A percentile compares a stretch with the other conserved stretches of the same genome.
phyloP scores from a whole-genome alignment of 2,329 filamentous ascomycete genomes.

The Coniochaeta sp. region DNA sequence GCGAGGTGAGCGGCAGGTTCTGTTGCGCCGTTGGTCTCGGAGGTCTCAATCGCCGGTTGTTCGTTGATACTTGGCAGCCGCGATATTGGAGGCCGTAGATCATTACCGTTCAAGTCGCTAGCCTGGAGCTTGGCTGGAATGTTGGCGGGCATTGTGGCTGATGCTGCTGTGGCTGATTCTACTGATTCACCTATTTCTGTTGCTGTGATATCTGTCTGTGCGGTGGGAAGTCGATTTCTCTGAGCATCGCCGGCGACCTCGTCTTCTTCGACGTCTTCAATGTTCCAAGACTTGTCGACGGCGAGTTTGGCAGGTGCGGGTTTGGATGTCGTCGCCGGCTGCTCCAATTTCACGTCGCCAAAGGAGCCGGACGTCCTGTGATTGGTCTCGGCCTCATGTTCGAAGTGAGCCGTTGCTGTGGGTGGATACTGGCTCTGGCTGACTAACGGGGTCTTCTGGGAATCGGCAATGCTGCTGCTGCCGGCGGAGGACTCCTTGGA shows the following conservation, averaged over 20 bases:
- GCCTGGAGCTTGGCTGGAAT: constrained; percentile 9
- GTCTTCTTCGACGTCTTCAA: neutral
- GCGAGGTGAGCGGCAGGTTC: neutral
- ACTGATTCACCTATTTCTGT: neutral
- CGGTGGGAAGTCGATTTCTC: neutral
- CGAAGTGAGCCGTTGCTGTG: neutral
- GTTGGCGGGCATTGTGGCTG: constrained; percentile 3
- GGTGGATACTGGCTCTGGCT: constrained; percentile 4
- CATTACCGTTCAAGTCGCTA: constrained; percentile 20
- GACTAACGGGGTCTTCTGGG: constrained; percentile 6
- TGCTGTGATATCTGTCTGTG: neutral
- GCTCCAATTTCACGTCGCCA: neutral
- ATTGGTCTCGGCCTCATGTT: neutral
- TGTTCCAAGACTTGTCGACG: neutral
- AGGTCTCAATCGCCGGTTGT: constrained; percentile 13
- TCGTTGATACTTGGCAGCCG: constrained; percentile 26
- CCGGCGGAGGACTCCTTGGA: constrained; percentile 22
- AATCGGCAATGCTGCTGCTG: constrained; percentile 7
- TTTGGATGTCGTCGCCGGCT: neutral
- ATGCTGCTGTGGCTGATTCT: constrained; percentile 7
- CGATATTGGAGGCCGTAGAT: constrained; percentile 22
- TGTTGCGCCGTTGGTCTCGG: neutral
- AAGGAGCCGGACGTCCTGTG: neutral
- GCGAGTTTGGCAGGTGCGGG: neutral
- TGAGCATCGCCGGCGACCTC: neutral